Percentiles rank a stretch among this genome's conserved stretches.
phyloP scores from a whole-genome alignment of 2,329 filamentous ascomycete species.

The Fusarium mangiferae region DNA sequence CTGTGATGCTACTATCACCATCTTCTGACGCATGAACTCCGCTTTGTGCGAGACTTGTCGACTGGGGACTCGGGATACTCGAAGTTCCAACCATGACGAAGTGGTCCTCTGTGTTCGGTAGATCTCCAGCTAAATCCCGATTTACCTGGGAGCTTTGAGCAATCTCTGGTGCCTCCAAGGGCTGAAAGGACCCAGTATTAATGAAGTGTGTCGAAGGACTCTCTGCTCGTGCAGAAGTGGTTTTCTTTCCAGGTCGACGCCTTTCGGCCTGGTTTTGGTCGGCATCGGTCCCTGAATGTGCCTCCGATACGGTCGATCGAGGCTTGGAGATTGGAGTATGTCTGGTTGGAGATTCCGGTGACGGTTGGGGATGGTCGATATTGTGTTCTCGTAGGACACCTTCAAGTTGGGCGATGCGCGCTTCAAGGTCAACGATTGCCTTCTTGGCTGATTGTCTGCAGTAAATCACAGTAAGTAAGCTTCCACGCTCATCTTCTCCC shows the following conservation, averaged over 20 bases:
- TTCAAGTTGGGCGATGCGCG: slow-evolving; percentile 6
- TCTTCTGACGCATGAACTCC: neutral
- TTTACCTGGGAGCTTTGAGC: too few species aligned
- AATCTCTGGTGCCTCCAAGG: too few species aligned
- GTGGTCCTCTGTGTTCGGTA: neutral
- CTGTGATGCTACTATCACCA: slow-evolving; percentile 6
- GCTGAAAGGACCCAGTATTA: too few species aligned
- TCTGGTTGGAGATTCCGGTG: neutral
- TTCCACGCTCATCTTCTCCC: too few species aligned
- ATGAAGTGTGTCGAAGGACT: too few species aligned
- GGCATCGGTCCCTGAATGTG: neutral
- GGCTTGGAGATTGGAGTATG: too few species aligned
- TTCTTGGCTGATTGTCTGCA: slow-evolving; percentile 1
- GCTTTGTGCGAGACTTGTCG: neutral
- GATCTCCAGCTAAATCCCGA: too few species aligned
- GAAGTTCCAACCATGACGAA: neutral
- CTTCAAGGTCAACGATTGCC: slow-evolving; percentile 1
- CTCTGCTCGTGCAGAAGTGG: too few species aligned
- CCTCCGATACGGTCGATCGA: neutral
- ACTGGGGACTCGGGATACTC: neutral
- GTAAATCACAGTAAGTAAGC: neutral
- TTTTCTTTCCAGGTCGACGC: neutral
- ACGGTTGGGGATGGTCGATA: slow-evolving; percentile 2
- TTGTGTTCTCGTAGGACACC: neutral
- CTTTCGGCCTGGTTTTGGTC: neutral